Percentiles rank a stretch among this genome's conserved stretches.
Conservation (phyloP, 352 stramenopile genomes). For the Globisporangium perplexum region DNA sequence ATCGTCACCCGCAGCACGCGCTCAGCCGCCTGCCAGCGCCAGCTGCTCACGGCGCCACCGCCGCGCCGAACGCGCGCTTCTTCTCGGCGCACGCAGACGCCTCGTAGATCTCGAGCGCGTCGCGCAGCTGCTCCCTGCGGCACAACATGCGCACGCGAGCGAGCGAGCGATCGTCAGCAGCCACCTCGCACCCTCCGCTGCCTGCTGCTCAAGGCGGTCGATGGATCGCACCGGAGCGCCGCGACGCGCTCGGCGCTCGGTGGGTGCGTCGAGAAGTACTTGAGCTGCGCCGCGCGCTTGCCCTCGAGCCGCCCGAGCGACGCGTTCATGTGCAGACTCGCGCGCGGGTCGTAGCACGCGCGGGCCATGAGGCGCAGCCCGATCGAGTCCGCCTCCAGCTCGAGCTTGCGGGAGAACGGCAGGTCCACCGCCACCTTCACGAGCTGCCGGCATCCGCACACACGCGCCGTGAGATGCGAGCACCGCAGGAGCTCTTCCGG, state of each 20-base stretch:
- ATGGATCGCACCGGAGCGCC: slow-evolving; percentile 32
- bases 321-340: slow-evolving; percentile 51
- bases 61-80: slow-evolving; percentile 26
- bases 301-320: slow-evolving; percentile 24
- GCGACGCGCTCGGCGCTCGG: slow-evolving; percentile 56
- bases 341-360: slow-evolving; percentile 49
- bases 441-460: slow-evolving; percentile 18
- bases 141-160: neutral
- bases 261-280: slow-evolving; percentile 75
- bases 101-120: slow-evolving; percentile 40
- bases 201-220: too few relatives aligned
- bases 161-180: neutral
- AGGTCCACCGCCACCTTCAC: slow-evolving; percentile 46
- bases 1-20: too few relatives aligned
- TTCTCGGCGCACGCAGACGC: slow-evolving; percentile 25
- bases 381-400: slow-evolving; percentile 52
- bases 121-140: slow-evolving; percentile 29
- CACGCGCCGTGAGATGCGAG: neutral
- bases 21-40: too few relatives aligned
- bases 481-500: too few relatives aligned
- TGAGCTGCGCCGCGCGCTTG: slow-evolving; percentile 22
- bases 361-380: slow-evolving; percentile 50
- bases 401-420: slow-evolving; percentile 49
- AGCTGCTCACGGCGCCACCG: neutral
- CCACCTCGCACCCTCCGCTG: too few relatives aligned